These are phyloP conservation scores for Cercophora sp. DNA, from an alignment of 495 filamentous ascomycete species.

Conservation along the genomic window DNA sequence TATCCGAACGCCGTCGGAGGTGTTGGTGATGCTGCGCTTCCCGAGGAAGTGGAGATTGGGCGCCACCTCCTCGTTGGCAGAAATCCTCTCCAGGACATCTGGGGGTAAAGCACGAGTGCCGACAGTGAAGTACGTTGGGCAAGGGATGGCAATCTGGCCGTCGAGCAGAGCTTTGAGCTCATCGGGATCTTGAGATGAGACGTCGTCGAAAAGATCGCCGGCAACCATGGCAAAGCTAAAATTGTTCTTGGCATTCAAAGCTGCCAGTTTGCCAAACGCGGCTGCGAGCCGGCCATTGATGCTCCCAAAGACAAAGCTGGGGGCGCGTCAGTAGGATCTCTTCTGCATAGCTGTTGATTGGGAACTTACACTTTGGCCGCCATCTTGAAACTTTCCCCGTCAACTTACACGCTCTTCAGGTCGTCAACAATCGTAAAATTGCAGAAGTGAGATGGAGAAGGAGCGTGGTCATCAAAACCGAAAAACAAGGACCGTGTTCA, in stretches of 20 bases:
- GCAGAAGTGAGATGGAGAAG: neutral
- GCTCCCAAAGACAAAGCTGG: slow-evolving; percentile 75
- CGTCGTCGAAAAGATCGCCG: slow-evolving; percentile 74
- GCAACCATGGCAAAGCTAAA: slow-evolving; percentile 80
- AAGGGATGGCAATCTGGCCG: slow-evolving; percentile 64
- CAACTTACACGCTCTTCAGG: too few relatives aligned
- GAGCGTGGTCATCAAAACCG: too few relatives aligned
- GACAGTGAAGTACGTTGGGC: slow-evolving; percentile 84
- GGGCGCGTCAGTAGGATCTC: too few relatives aligned
- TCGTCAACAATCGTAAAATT: neutral
- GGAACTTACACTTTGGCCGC: slow-evolving; percentile 31
- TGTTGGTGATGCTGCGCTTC: slow-evolving; percentile 79
- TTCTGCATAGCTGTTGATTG: slow-evolving; percentile 30
- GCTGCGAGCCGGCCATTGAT: slow-evolving; percentile 68
- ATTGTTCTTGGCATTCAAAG: slow-evolving; percentile 75
- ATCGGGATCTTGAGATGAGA: slow-evolving; percentile 43
- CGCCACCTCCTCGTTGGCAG: slow-evolving; percentile 72
- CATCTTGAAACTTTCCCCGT: too few relatives aligned
- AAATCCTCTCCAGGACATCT: slow-evolving; percentile 64
- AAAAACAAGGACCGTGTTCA: too few relatives aligned
- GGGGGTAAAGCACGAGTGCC: slow-evolving; percentile 65
- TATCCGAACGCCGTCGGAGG: slow-evolving; percentile 82
- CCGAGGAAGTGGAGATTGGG: slow-evolving; percentile 84
- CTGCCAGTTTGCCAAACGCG: slow-evolving; percentile 72
- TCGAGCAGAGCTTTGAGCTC: slow-evolving; percentile 62